phyloP scores from a whole-genome alignment of 1,139 yeast genomes.

The Pichia sp. region DNA sequence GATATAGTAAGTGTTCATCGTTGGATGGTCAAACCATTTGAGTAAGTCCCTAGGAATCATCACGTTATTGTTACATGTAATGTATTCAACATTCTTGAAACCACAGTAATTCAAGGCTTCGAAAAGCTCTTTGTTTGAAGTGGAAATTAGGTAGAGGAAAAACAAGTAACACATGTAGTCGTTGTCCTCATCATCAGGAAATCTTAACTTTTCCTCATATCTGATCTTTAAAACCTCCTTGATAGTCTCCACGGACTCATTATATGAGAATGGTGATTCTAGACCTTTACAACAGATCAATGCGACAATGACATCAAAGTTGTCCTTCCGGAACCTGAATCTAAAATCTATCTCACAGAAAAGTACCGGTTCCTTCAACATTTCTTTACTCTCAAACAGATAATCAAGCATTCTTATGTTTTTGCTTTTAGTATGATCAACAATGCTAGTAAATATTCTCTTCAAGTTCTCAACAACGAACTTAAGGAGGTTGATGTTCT shows the following conservation, averaged over 20 bases:
- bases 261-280: constrained; percentile 52
- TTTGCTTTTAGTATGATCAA: constrained; percentile 16
- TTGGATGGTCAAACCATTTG: constrained; percentile 36
- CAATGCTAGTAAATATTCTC: constrained; percentile 27
- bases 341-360: constrained; percentile 41
- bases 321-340: constrained; percentile 36
- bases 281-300: constrained; percentile 55
- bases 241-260: constrained; percentile 47
- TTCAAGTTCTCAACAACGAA: constrained; percentile 42
- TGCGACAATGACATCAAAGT: constrained; percentile 51
- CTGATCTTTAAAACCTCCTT: constrained; percentile 43
- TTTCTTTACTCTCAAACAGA: constrained; percentile 34
- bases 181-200: constrained; percentile 12
- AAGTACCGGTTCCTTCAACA: constrained; percentile 37
- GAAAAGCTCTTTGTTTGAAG: constrained; percentile 41
- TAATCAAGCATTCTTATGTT: constrained; percentile 14
- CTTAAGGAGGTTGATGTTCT: constrained; percentile 43
- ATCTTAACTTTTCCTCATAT: constrained; percentile 28
- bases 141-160: constrained; percentile 46
- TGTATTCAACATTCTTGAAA: constrained; percentile 30
- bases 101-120: constrained; percentile 41
- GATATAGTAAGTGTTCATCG: constrained; percentile 18
- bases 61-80: constrained; percentile 37
- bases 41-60: constrained; percentile 27
- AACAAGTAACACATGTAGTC: constrained; percentile 41